These are phyloP conservation scores for Oenanthe javanica DNA, from an alignment of 140 eudicot genomes.

Conservation along the genomic window DNA sequence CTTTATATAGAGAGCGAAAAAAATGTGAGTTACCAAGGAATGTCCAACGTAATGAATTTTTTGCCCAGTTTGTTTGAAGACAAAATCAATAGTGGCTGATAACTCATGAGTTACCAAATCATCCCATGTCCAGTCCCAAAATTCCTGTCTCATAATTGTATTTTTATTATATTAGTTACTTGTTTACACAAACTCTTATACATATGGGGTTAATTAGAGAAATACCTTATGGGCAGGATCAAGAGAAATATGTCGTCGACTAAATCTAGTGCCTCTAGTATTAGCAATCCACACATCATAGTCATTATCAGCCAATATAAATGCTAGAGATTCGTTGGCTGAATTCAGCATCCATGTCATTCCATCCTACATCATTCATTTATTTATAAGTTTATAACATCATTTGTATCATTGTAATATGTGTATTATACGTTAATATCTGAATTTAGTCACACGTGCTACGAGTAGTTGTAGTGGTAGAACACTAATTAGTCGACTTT, in stretches of 20 bases:
- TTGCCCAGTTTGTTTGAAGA: slow-evolving; percentile 64
- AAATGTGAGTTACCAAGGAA: slow-evolving; percentile 49
- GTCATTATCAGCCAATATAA: slow-evolving; percentile 73
- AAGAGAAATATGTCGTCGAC: slow-evolving; percentile 56
- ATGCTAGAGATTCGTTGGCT: slow-evolving; percentile 65
- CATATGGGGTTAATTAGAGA: neutral
- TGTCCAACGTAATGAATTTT: slow-evolving; percentile 83
- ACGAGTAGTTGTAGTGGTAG: too few species aligned
- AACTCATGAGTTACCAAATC: slow-evolving; percentile 67
- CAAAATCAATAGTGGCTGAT: slow-evolving; percentile 50
- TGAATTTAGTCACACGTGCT: neutral
- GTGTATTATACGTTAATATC: neutral
- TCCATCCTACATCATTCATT: slow-evolving; percentile 55
- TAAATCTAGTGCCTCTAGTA: slow-evolving; percentile 73
- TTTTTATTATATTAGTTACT: neutral
- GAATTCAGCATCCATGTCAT: slow-evolving; percentile 70
- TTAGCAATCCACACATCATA: slow-evolving; percentile 92
- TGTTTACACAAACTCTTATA: neutral
- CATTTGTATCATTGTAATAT: neutral
- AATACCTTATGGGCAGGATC: slow-evolving; percentile 47
- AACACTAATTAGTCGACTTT: too few species aligned
- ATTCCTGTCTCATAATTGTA: slow-evolving; percentile 35
- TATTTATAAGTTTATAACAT: neutral
- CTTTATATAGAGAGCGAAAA: neutral
- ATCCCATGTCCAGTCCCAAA: slow-evolving; percentile 98